phyloP scores from a whole-genome alignment of 805 yeast genomes.

The Debaryomyces prosopidis region DNA sequence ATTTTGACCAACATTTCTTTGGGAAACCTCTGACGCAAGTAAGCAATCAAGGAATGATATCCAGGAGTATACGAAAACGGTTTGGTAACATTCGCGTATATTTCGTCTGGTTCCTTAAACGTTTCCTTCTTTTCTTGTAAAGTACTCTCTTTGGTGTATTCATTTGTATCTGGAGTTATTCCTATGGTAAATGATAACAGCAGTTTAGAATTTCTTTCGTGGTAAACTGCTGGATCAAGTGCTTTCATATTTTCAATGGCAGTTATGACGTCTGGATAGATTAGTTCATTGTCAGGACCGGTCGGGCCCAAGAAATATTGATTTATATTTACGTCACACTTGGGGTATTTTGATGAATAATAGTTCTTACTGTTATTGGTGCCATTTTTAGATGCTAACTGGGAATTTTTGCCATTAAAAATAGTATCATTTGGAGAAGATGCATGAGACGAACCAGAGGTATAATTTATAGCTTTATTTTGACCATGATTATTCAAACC shows the following conservation, averaged over 20 bases:
- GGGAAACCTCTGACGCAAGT: slow-evolving; percentile 69
- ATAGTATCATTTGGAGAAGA: slow-evolving; percentile 12
- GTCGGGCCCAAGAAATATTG: slow-evolving; percentile 66
- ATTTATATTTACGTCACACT: slow-evolving; percentile 59
- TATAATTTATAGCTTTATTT: slow-evolving; percentile 19
- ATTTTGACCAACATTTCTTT: slow-evolving; percentile 71
- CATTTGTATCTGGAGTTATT: slow-evolving; percentile 36
- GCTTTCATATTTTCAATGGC: slow-evolving; percentile 40
- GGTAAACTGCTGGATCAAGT: slow-evolving; percentile 42
- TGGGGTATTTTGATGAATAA: slow-evolving; percentile 31
- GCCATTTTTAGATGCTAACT: slow-evolving; percentile 1
- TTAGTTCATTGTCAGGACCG: slow-evolving; percentile 37
- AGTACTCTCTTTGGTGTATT: slow-evolving; percentile 18
- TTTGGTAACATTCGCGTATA: slow-evolving; percentile 68
- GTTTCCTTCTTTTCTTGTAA: slow-evolving; percentile 15
- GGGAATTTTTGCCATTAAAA: background rate
- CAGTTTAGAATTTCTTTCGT: slow-evolving; percentile 40
- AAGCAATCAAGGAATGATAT: slow-evolving; percentile 76
- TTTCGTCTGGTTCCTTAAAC: slow-evolving; percentile 68
- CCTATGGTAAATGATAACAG: slow-evolving; percentile 50
- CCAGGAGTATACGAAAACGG: slow-evolving; percentile 93
- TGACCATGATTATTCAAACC: background rate
- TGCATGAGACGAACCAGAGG: slow-evolving; percentile 14
- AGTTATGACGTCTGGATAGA: slow-evolving; percentile 62
- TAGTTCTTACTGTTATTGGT: slow-evolving; percentile 4